Conservation (phyloP, 768 basidiomycete species). For the Russula ochroleuca region DNA sequence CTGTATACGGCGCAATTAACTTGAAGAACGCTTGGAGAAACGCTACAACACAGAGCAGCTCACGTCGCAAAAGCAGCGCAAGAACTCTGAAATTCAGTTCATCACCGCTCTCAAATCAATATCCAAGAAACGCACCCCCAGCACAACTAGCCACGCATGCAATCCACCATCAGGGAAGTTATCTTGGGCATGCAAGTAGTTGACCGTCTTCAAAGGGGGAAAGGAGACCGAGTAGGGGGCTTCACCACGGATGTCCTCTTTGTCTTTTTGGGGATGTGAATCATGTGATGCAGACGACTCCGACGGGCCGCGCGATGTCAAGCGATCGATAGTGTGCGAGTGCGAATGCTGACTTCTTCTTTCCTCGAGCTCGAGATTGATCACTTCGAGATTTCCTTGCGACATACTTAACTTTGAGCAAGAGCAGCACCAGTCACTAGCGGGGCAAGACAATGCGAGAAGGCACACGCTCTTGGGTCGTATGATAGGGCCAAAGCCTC, state of each 20-base stretch:
- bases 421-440: background rate
- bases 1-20: slow-evolving; percentile 30
- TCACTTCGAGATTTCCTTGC: background rate
- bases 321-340: background rate
- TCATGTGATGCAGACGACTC: too few species aligned
- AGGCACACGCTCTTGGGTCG: background rate
- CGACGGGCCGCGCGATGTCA: background rate
- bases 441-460: background rate
- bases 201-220: background rate
- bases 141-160: slow-evolving; percentile 44
- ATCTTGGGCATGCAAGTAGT: background rate
- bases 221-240: too few species aligned
- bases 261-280: background rate
- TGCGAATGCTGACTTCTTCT: background rate
- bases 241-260: background rate
- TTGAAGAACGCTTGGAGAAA: slow-evolving; percentile 1
- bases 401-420: background rate
- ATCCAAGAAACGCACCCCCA: slow-evolving; percentile 35
- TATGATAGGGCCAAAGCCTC: background rate
- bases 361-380: background rate
- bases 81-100: slow-evolving; percentile 16
- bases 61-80: slow-evolving; percentile 46
- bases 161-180: slow-evolving; percentile 44
- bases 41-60: slow-evolving; percentile 18
- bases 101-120: background rate